Base-by-base conservation (phyloP, 2,329 filamentous ascomycete species). In the Beauveria scarabaeidicola region DNA sequence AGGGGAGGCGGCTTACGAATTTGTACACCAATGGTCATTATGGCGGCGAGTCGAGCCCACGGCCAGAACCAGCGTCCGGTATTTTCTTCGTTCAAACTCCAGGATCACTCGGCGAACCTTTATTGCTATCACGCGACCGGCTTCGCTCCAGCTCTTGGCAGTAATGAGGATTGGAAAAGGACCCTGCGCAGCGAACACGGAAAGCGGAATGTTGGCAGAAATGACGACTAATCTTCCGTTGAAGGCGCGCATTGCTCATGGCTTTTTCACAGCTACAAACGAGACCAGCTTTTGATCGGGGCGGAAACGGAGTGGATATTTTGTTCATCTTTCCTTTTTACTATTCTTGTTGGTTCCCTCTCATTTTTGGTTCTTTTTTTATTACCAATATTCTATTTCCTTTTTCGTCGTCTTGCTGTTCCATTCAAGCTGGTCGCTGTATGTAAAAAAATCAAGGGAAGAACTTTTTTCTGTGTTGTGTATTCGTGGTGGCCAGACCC, bases 351-450 rank as follows among this genome's bases (percentile, higher is more conserved):
- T 47, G 46, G 51, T 61, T 29, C 57, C 29, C 21, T 58, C 50
- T 52, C 60, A 60, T 43, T 59, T 59, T 64, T 36, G 47, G 32
- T 46, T 59, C 55, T 60, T 56, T 62, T 43, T 47, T 59, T n/a
- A n/a, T 23, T 61, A 61, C 36, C 43, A 50, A 9, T 23, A 19
- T 19, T 62, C 17, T 43, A 59, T 58, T 57, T 52, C 7, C 53
- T 11, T 58, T 40, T 21, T 47, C 13, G 32, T 38, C 52, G 43
- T n/a, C 44, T 46, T 44, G 27, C 48, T 21, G 38, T 47, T 41
- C 58, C 29, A 29, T 21, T 46, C 36, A 17, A 50, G 58, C 32
- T 53, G 29, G 56, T 38, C 48, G n/a, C 40, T 52, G 38, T 25
- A 43, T 58, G 55, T 58, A 43, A 50, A 43, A 53, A 54, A 19